phyloP scores from a whole-genome alignment of 208 protist genomes.

The Leishmania arabica region DNA sequence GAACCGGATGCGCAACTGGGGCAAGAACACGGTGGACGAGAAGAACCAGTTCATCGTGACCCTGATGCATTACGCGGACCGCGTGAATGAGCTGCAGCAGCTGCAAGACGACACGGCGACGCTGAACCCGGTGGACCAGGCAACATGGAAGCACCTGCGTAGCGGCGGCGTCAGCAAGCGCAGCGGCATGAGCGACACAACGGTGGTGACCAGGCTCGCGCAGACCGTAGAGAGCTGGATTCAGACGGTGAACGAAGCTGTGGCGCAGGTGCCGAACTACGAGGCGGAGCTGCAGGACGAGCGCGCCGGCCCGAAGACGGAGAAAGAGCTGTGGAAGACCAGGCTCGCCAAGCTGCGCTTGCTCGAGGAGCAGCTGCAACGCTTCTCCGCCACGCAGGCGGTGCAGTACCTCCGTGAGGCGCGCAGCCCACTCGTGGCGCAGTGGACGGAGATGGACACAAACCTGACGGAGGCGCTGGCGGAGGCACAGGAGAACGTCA shows the following conservation, averaged over 20 bases:
- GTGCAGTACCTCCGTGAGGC: slow-evolving; percentile 92
- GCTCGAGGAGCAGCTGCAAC: slow-evolving; percentile 91
- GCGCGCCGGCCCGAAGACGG: slow-evolving; percentile 91
- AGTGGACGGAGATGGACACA: slow-evolving; percentile 92
- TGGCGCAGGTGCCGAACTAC: slow-evolving; percentile 83
- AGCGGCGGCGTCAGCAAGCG: slow-evolving; percentile 77
- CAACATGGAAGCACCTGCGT: slow-evolving; percentile 82
- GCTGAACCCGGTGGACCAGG: slow-evolving; percentile 59
- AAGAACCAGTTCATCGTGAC: slow-evolving; percentile 86
- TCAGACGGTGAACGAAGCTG: slow-evolving; percentile 57
- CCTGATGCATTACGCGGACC: slow-evolving; percentile 89
- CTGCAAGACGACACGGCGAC: slow-evolving; percentile 68
- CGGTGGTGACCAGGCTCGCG: slow-evolving; percentile 65
- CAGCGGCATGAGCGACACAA: slow-evolving; percentile 76
- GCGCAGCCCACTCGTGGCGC: slow-evolving; percentile 72
- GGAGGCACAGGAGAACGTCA: slow-evolving; percentile 98
- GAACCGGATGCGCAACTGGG: slow-evolving; percentile 81
- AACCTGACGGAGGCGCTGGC: slow-evolving; percentile 94
- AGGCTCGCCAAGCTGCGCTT: slow-evolving; percentile 92
- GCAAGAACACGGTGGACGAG: slow-evolving; percentile 87
- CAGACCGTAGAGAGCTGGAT: slow-evolving; percentile 85
- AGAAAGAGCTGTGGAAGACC: slow-evolving; percentile 95
- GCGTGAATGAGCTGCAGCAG: slow-evolving; percentile 89
- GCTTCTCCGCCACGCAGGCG: slow-evolving; percentile 70
- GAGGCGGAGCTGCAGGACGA: slow-evolving; percentile 91